Base-by-base conservation (phyloP, 2,329 filamentous ascomycete species). In the Fusarium sp. region DNA sequence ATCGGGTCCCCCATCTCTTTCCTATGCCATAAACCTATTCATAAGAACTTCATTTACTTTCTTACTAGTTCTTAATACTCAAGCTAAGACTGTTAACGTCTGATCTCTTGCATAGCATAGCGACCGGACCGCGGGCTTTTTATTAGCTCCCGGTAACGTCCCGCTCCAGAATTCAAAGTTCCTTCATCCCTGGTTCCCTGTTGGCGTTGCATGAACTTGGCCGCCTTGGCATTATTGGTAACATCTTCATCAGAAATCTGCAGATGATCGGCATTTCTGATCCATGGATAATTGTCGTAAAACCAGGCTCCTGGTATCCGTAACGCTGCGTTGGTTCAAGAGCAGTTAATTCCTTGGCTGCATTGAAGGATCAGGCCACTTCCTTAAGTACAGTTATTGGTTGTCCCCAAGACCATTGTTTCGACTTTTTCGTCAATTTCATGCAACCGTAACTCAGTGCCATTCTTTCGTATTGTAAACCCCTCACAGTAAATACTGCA, bases 361-460 rank as follows among this genome's bases (percentile, higher is more conserved):
- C 33, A 27, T n/a, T 9, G 22, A 38, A 27, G 4, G 9, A 41
- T 53, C 35, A 59, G 45, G 27, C 35, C 45, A 59, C 20, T 41
- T 14, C 33, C 7, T 29, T 7, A 7, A 11, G 18, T 27, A 38
- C n/a, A 10, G 14, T 17, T 4, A 20, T 17, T 31, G 14, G 27
- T n/a, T 17, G 5, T 17, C 15, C n/a, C 33, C 17, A 36, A 36
- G 22, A 27, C 13, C 8, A 8, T 25, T 36, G 18, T 27, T 36
- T 12, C 18, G 27, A 20, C 22, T 12, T n/a, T 52, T 38, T 52
- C 18, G 18, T 52, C 13, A 1, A 27, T 36, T 50, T 6, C 4
- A 25, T 52, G 22, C 33, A 15, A 2, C n/a, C 8, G 3, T 3
- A 50, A 11, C n/a, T 25, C 31, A 1, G 4, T 25, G 0, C 2